A percentile compares a stretch with the other conserved stretches of the same genome.
phyloP scores from a whole-genome alignment of 768 basidiomycete species.

The Exsudoporus frostii region DNA sequence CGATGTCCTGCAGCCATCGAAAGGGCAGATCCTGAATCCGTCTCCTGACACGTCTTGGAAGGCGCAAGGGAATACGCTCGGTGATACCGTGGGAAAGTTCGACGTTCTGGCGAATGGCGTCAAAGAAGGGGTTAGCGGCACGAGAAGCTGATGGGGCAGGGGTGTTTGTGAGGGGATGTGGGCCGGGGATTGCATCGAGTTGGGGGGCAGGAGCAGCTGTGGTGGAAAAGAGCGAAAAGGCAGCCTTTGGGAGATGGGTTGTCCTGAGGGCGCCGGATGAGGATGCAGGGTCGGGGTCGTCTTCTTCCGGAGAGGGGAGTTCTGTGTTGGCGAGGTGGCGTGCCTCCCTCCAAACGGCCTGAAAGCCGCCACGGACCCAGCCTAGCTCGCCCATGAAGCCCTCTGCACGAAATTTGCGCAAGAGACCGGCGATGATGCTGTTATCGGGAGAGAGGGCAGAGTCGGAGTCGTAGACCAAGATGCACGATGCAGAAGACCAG shows the following conservation, averaged over 20 bases:
- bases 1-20: slow-evolving; percentile 73
- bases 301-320: slow-evolving; percentile 48
- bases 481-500: slow-evolving; percentile 57
- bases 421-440: slow-evolving; percentile 66
- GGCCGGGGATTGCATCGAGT: slow-evolving; percentile 1
- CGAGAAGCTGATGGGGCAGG: slow-evolving; percentile 23
- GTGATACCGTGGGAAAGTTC: slow-evolving; percentile 75
- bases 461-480: slow-evolving; percentile 88
- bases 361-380: slow-evolving; percentile 85
- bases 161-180: slow-evolving; percentile 7
- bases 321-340: slow-evolving; percentile 51
- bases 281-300: slow-evolving; percentile 39
- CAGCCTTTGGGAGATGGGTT: slow-evolving; percentile 58
- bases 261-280: slow-evolving; percentile 43
- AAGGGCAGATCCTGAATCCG: slow-evolving; percentile 77
- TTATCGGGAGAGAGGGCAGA: slow-evolving; percentile 55
- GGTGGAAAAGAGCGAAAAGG: slow-evolving; percentile 54
- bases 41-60: slow-evolving; percentile 46
- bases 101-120: slow-evolving; percentile 84
- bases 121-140: slow-evolving; percentile 85
- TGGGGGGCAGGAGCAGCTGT: slow-evolving; percentile 24
- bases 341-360: slow-evolving; percentile 57
- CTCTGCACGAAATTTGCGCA: slow-evolving; percentile 69
- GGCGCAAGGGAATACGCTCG: slow-evolving; percentile 75
- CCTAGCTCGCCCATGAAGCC: slow-evolving; percentile 60